Evolutionary conservation across 78 protist species (phyloP), one percentile per base, ranked within the genome.

Genomic region (Guillardia theta): DNA sequence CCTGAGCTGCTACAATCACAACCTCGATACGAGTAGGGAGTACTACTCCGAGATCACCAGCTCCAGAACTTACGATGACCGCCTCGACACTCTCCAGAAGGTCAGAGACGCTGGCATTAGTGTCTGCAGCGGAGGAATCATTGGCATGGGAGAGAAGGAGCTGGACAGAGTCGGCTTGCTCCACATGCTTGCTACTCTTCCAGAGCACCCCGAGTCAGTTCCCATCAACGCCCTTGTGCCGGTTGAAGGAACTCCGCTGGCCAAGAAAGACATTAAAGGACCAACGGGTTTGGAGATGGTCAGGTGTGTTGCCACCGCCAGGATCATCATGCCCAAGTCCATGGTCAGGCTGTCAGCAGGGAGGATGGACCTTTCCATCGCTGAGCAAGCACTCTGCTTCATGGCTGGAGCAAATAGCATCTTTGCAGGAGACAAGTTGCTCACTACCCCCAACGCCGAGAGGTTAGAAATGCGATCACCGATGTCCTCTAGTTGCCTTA

Each of bases 1-100:
- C 6, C 93, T 97, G 39, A 95, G 96, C 22, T 96, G 96, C 22
- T 97, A 97, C 97, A 97, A 96, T 94, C 97, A 96, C 95, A 96
- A 96, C 94, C 58, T 96, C 36, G 97, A 96, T 94, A 95, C 96
- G 46, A 24, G 64, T 22, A 88, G 95, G 22, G 96, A 96, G 94
- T 94, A 47, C 95, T 96, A 96, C 93, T 50, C 64, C 15, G 93
- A 96, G 33, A 94, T 95, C 92, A 94, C 95, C 80, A 94, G 94
- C 33, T 95, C 97, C 21, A 95, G 97, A 39, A 90, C 95, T 24
- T 96, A 96, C 95, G 97, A 96, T 30, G 96, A 96, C 41, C 95
- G 97, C 33, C 95, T 96, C 62, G 64, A 95, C 94, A 96, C 97
- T 37, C 24, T 96, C 46, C 90, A 39, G 18, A 88, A 94, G 76